Evolutionary conservation across 2,329 filamentous ascomycete species (phyloP).

Genomic region (Chaetomium strumarium): DNA sequence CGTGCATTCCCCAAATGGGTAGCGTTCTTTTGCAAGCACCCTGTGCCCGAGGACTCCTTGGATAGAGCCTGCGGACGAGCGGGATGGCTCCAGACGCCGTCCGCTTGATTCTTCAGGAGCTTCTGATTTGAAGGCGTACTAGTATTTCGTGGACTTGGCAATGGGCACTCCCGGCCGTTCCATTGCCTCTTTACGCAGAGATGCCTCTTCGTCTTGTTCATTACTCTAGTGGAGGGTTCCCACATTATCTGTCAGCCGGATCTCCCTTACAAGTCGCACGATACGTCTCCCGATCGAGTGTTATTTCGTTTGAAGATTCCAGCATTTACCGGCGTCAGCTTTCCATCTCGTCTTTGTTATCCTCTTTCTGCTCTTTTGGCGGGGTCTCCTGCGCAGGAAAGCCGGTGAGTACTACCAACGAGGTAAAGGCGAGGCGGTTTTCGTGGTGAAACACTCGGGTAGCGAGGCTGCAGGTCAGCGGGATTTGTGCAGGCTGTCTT

Average conservation of each 20-base stretch:
- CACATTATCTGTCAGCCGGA: neutral
- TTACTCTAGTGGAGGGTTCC: too few relatives aligned
- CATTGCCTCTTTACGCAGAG: neutral
- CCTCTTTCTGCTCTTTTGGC: neutral
- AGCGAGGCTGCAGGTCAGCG: constrained; percentile 10
- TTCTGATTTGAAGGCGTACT: too few relatives aligned
- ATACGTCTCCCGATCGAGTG: neutral
- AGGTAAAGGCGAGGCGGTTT: neutral
- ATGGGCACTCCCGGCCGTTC: too few relatives aligned
- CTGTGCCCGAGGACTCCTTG: too few relatives aligned
- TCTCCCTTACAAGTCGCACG: neutral
- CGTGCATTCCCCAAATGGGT: neutral
- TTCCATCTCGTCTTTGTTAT: neutral
- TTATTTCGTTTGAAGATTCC: neutral
- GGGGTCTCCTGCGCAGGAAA: neutral
- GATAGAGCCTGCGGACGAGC: too few relatives aligned
- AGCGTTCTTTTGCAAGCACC: too few relatives aligned
- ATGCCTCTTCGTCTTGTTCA: too few relatives aligned
- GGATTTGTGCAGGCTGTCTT: neutral
- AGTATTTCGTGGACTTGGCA: too few relatives aligned
- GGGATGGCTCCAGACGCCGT: too few relatives aligned
- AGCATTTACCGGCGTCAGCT: constrained; percentile 20
- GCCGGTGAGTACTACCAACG: neutral
- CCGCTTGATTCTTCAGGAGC: too few relatives aligned
- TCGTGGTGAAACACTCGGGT: neutral